These are phyloP conservation scores for Candida pseudoviswanathii DNA, from an alignment of 1,139 yeast species.

Conservation along the genomic window DNA sequence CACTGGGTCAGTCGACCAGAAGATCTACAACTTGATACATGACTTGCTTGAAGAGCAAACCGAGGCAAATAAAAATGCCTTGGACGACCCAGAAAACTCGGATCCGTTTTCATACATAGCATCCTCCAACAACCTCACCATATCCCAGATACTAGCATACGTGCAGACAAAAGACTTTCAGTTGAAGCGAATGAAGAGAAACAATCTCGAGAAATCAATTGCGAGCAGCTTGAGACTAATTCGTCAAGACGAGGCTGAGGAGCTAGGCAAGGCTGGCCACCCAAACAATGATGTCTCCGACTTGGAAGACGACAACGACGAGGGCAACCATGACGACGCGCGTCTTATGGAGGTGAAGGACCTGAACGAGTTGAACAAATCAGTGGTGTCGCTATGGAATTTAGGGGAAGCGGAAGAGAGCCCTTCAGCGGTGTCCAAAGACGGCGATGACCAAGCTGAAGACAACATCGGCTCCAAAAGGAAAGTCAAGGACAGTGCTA, in stretches of 20 bases:
- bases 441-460: slow-evolving; percentile 9
- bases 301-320: slow-evolving; percentile 17
- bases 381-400: slow-evolving; percentile 75
- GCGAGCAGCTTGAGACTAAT: slow-evolving; percentile 53
- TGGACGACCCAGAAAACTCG: slow-evolving; percentile 24
- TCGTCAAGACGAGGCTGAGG: slow-evolving; percentile 46
- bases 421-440: slow-evolving; percentile 7
- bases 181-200: slow-evolving; percentile 66
- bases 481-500: slow-evolving; percentile 30
- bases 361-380: slow-evolving; percentile 69
- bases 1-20: slow-evolving; percentile 47
- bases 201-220: slow-evolving; percentile 55
- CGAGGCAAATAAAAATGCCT: slow-evolving; percentile 36
- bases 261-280: slow-evolving; percentile 35
- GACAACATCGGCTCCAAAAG: slow-evolving; percentile 25
- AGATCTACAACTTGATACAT: slow-evolving; percentile 51
- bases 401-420: slow-evolving; percentile 13
- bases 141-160: slow-evolving; percentile 53
- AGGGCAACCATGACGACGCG: slow-evolving; percentile 23
- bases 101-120: slow-evolving; percentile 49
- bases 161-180: slow-evolving; percentile 63
- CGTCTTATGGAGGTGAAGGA: slow-evolving; percentile 60
- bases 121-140: slow-evolving; percentile 59
- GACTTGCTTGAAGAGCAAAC: slow-evolving; percentile 55
- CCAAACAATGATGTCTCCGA: slow-evolving; percentile 24